Base-by-base conservation (phyloP, 2,329 filamentous ascomycete genomes). In the Clathrospora elynae region DNA sequence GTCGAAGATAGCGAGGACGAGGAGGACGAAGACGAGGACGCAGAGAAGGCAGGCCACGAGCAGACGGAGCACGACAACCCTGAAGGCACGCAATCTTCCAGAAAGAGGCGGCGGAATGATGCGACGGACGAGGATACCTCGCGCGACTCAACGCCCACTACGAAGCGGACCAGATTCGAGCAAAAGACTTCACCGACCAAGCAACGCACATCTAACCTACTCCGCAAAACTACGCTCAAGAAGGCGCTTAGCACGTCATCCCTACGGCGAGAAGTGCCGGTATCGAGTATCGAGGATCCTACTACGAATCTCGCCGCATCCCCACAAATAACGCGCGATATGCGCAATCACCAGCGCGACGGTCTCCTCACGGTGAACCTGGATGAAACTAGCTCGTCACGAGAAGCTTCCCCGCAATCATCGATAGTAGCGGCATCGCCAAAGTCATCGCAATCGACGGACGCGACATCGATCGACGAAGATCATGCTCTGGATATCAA, bases 391-490 rank as follows among this genome's bases (percentile, higher is more conserved):
- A 49, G 44, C 18, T 61, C 59, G 12, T 66, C 65, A 9, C 54
- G 62, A 32, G 55, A 55, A 22, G 55, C 56, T 1, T 66, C 65
- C 6, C 65, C 67, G 7, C 56, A 56, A 9, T 67, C 65, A 5
- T 59, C 61, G 4, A 32, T 49, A 10, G 35, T 45, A 11, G 61
- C 55, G 10, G 59, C 45, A 14, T 70, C 67, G 1, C 67, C 64
- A 10, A 65, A 68, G 19, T 70, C 68, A 16, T 52, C 61, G 13
- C 59, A 64, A 11, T 68, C 66, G 6, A 71, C 68, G 3, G 68
- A 69, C 19, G 68, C 67, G 5, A 71, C 68, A 4, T 71, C 68
- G 1, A 56, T 69, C 5, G 68, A 71, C 25, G 68, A 66, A 23
- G 66, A 71, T 5, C 46, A 52, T 13, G 24, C 44, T 0, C 38